Base-by-base conservation (phyloP, 768 basidiomycete genomes). In the Galerina sulciceps region DNA sequence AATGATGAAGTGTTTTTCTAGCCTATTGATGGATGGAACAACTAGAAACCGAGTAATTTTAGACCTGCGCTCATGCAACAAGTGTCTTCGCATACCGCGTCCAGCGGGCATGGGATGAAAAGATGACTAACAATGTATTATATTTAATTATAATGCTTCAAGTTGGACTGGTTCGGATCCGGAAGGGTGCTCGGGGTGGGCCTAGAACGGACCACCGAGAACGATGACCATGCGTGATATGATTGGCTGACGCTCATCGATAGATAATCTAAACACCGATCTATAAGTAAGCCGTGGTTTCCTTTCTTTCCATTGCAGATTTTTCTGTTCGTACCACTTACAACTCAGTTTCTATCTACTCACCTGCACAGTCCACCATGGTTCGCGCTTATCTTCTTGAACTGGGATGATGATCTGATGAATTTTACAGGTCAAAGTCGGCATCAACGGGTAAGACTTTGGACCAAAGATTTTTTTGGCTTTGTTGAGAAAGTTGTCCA, bases 391-490 rank as follows among this genome's bases (percentile, higher is more conserved):
- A 37, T 45, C n/a, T 43, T 17, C 6, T 20, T 22, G 15, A 5
- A 18, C 14, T 48, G 4, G 10, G 6, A 37, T 38, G 22, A 17
- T 35, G 53, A 38, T 14, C 36, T n/a, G 50, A 47, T 20, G 48
- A 4, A 37, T 36, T 10, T 42, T 62, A 17, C 35, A 81, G 79
- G 88, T 94, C 79, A 91, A 93, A 79, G 94, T 95, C 75, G 95
- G 95, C 68, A 97, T 97, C 82, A 97, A 97, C 80, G 94, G 94
- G 93, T 96, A 79, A 62, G 71, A 26, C 38, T 58, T 57, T 50
- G 46, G 38, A 37, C 2, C 42, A 26, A 35, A 9, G 36, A 42
- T 31, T 4, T 59, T 35, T 36, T 42, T 34, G 35, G 20, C 34
- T 42, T 26, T 56, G 42, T 18, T 47, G 48, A 53, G 57, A 57